phyloP scores from a whole-genome alignment of 2,329 filamentous ascomycete species.

The Geosmithia putterillii region DNA sequence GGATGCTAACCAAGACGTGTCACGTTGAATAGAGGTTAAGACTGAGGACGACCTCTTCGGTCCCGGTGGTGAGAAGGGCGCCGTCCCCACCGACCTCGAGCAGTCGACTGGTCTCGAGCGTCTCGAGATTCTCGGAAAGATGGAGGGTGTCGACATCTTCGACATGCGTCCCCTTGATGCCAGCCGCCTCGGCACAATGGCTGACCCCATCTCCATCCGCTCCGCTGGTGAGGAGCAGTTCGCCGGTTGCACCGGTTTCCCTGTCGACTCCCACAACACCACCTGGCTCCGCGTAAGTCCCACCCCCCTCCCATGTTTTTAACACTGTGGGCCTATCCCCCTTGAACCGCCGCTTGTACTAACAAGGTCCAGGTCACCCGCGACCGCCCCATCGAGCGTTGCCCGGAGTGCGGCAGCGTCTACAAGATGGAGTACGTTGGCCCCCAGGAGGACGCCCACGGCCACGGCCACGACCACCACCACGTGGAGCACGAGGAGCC shows the following conservation, averaged over 20 bases:
- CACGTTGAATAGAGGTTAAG: conserved; percentile 58
- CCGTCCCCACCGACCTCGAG: conserved; percentile 86
- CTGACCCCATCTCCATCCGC: conserved; percentile 82
- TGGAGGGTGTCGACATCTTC: conserved; percentile 96
- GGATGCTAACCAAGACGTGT: conserved; percentile 8
- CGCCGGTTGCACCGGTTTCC: conserved; percentile 87
- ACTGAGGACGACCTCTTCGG: conserved; percentile 69
- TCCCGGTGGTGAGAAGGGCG: conserved; percentile 70
- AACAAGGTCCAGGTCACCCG: conserved; percentile 55
- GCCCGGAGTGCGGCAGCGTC: conserved; percentile 89
- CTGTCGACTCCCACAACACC: conserved; percentile 82
- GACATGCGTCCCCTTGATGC: conserved; percentile 95
- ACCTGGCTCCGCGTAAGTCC: conserved; percentile 76
- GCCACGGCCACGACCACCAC: conserved; percentile 37
- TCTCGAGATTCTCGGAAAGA: conserved; percentile 97
- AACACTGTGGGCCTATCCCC: not conserved
- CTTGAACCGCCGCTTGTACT: too few species aligned
- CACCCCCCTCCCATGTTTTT: conserved; percentile 1
- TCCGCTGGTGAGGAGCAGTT: conserved; percentile 95
- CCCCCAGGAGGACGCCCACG: conserved; percentile 64
- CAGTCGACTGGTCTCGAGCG: conserved; percentile 96
- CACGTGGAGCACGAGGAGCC: conserved; percentile 59
- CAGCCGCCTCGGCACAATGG: conserved; percentile 79
- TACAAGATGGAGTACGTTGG: conserved; percentile 98
- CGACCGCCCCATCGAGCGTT: conserved; percentile 85